Percentiles rank a stretch among this genome's conserved stretches.
Conservation (phyloP, 2,329 filamentous ascomycete species). For the Sclerotinia nivalis region DNA sequence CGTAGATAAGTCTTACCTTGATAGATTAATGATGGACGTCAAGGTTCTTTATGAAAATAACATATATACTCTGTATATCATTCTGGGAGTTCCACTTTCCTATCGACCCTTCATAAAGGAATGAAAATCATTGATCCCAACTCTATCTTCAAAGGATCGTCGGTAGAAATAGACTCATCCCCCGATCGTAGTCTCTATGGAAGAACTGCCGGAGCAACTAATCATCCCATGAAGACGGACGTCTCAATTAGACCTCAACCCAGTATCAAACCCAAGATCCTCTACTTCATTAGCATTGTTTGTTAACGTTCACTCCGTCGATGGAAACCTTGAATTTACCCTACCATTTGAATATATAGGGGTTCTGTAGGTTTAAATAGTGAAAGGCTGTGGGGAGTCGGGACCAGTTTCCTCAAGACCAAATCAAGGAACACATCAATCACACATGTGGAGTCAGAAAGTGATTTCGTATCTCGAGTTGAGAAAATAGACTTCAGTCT, state of each 20-base stretch:
- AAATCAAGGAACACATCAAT: not conserved
- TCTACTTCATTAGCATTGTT: not conserved
- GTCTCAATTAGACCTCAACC: not conserved
- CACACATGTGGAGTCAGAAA: not conserved
- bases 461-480: not conserved
- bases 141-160: not conserved
- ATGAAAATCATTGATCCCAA: not conserved
- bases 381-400: not conserved
- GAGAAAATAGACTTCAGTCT: not conserved
- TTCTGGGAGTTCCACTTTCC: not conserved
- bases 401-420: not conserved
- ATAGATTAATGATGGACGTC: not conserved
- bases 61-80: not conserved
- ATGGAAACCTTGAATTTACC: not conserved
- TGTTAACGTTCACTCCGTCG: not conserved
- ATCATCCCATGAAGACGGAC: not conserved
- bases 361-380: not conserved
- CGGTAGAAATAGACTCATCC: not conserved
- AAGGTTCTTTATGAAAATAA: constrained; percentile 6
- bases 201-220: not conserved
- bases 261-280: not conserved
- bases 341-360: not conserved
- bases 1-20: not conserved
- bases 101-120: not conserved
- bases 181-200: not conserved